These are phyloP conservation scores for Psilocybe tampanensis DNA, from an alignment of 768 basidiomycete species.

Conservation along the genomic window DNA sequence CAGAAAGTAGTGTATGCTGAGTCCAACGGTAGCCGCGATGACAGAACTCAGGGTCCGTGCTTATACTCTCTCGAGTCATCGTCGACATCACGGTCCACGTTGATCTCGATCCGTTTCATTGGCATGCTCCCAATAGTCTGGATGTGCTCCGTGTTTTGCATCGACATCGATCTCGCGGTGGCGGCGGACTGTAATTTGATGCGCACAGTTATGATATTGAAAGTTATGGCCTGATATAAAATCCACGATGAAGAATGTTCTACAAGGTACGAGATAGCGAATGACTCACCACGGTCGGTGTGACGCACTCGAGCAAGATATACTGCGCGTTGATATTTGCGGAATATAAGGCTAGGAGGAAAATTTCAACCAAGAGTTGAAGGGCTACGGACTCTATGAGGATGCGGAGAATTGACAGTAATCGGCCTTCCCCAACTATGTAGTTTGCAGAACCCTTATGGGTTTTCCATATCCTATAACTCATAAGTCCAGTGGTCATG, in stretches of 20 bases:
- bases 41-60: not conserved
- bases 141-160: not conserved
- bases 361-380: conserved; percentile 2
- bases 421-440: not conserved
- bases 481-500: conserved; percentile 5
- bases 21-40: too few relatives aligned
- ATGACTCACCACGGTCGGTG: conserved; percentile 4
- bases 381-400: conserved; percentile 4
- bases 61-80: not conserved
- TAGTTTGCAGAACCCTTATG: conserved; percentile 5
- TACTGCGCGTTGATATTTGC: conserved; percentile 5
- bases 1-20: too few relatives aligned
- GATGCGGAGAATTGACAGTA: conserved; percentile 2
- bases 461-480: conserved; percentile 1
- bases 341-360: not conserved
- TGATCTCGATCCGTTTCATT: conserved; percentile 4
- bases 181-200: conserved; percentile 4
- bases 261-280: too few relatives aligned
- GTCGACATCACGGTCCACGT: not conserved
- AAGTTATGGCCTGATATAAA: conserved; percentile 9
- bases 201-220: conserved; percentile 5
- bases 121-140: conserved; percentile 7
- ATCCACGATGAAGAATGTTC: too few relatives aligned
- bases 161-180: not conserved
- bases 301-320: conserved; percentile 4